Base-by-base conservation (phyloP, 805 yeast species). In the Candida pini region DNA sequence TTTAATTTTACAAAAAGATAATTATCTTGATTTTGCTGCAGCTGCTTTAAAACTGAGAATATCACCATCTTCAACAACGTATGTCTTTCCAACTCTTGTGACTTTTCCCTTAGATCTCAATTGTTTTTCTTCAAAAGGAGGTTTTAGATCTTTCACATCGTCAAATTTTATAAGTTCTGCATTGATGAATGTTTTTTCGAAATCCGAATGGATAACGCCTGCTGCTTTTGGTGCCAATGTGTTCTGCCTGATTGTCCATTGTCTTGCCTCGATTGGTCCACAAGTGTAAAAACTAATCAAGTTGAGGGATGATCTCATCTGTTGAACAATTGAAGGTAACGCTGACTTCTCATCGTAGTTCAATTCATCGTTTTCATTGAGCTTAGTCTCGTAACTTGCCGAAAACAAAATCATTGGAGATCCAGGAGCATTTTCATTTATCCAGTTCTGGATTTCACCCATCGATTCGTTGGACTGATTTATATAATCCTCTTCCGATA, bases 191-290 rank as follows among this genome's bases (percentile, higher is more conserved):
- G 97, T 90, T 62, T 81, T 85, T 74, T 86, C 89, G 60, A 90
- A 76, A 66, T 90, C 98, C 26, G 89, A 84, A 63, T 92, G 98
- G 53, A 90, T 90, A 29, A 92, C 95, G 60, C 97, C 97, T 16
- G 98, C 98, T 29, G 98, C 97, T 56, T 84, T 88, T n/a, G 98
- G 98, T 35, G 97, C 97, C 51, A 85, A 81, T 30, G 90, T 83
- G 50, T 94, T 94, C 49, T 71, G 69, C 65, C 97, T 78, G 44
- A 92, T 78, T 23, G 98, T 92, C 98, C 98, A 92, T 64, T 94
- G 97, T 62, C 97, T 82, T 33, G 89, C 95, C 68, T 92, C 98
- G 43, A 85, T 86, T 27, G 95, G 83, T 49, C 98, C 98, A 58
- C 92, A 81, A 23, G 98, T 92, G 75, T 87, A 92, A 71, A 81